Evolutionary conservation across 768 basidiomycete species (phyloP), one percentile per base, ranked within the genome.

Genomic region (Leucocoprinus sp.): DNA sequence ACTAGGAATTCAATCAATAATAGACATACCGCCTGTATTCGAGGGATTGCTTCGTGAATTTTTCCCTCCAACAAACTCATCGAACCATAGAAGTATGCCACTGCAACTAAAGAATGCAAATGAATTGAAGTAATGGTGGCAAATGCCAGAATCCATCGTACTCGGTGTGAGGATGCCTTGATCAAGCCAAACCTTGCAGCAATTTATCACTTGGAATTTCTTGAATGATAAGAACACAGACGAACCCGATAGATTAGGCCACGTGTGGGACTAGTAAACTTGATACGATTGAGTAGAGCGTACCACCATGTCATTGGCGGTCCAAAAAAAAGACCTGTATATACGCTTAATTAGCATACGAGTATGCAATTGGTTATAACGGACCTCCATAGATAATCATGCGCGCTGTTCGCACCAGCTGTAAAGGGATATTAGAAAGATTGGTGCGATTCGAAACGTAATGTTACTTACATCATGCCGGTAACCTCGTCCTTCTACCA

Each of bases 281-380:
- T 77, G 51, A 92, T 70, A 5, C 80, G 64, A 54, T 86, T 80
- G 44, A 93, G 70, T 49, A 82, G 64, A 42, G 74, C 67, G 55
- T 85, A 89, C 90, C 91, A 93, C 49, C 78, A 83, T 1, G 88
- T 87, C 59, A 93, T 70, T 11, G 74, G 69, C 3, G 92, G 89
- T 2, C 86, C 90, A 62, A 93, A 91, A 43, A 93, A 62, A 5
- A 65, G 74, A 28, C 84, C 84, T 74, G 34, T 7, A 23, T 26
- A 33, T 34, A 1, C 26, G 42, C 8, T 28, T 40, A 23, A 33
- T 26, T 42, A 39, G 15, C 28, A 44, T n/a, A 39, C 19, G 17
- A n/a, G 15, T 4, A 24, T 36, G 14, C 27, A n/a, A 5, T 23
- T 4, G 39, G 0, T 22, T 14, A 3, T 21, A 12, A 53, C 62